Evolutionary conservation across 2,329 filamentous ascomycete genomes (phyloP).

Genomic region (Cercospora sesami): DNA sequence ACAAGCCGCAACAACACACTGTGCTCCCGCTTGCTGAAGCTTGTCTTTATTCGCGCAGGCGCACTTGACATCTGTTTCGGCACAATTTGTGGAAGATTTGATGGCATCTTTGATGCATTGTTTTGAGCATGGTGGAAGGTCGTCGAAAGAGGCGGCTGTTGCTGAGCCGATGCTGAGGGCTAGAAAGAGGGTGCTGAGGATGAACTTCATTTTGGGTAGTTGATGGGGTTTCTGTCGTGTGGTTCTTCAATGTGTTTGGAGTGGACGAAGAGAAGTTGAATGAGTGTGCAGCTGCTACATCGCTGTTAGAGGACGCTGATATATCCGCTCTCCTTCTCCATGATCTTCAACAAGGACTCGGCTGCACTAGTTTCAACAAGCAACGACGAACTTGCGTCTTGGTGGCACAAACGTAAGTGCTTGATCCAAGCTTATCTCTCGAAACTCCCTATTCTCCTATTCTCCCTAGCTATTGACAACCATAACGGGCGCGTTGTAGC

Average conservation of each 20-base stretch:
- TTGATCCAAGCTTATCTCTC: background rate
- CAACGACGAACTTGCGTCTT: background rate
- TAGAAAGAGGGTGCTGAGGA: background rate
- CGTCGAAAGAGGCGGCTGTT: background rate
- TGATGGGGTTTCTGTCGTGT: background rate
- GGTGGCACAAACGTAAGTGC: background rate
- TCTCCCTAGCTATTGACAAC: background rate
- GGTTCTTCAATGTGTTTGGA: background rate
- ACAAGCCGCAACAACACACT: background rate
- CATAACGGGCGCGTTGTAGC: background rate
- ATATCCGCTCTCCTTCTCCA: background rate
- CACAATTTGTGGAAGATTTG: background rate
- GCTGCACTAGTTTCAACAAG: conserved; percentile 2
- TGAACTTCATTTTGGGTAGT: background rate
- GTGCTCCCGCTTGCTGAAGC: background rate
- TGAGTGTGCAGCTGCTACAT: background rate
- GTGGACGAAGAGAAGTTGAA: background rate
- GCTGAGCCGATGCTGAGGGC: background rate
- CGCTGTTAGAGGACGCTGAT: background rate
- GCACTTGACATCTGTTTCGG: background rate
- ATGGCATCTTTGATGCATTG: conserved; percentile 1
- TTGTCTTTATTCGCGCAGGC: background rate
- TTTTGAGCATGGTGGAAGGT: background rate
- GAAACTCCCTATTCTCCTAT: background rate
- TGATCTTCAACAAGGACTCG: background rate